Evolutionary conservation across 345 rosid genomes (phyloP).

Genomic region (Gossypium rotundifolium): DNA sequence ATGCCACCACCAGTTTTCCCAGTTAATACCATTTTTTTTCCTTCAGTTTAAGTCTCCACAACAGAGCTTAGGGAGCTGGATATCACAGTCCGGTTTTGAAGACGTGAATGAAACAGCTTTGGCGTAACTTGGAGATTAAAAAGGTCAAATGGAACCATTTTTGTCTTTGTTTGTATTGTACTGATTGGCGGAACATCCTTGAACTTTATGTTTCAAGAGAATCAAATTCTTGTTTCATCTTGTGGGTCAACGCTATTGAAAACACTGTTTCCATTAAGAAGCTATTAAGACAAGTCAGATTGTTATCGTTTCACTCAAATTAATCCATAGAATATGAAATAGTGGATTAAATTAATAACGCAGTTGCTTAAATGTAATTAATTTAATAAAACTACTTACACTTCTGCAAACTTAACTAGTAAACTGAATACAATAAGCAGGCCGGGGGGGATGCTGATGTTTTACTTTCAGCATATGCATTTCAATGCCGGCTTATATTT

Average conservation of each 20-base stretch:
- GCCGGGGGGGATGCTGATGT: background rate
- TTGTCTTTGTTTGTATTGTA: slow-evolving; percentile 4
- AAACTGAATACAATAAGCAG: background rate
- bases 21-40: background rate
- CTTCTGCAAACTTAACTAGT: too few species aligned
- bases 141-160: slow-evolving; percentile 1
- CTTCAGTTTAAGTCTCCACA: background rate
- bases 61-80: background rate
- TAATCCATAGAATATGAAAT: background rate
- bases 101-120: background rate
- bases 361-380: background rate
- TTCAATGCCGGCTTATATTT: too few species aligned
- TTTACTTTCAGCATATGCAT: too few species aligned
- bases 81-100: background rate
- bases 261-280: background rate
- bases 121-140: background rate
- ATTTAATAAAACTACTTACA: background rate
- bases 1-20: slow-evolving; percentile 1
- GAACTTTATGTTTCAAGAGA: background rate
- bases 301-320: background rate
- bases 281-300: background rate
- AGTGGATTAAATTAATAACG: background rate
- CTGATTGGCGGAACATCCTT: slow-evolving; percentile 1
- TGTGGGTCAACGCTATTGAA: background rate
- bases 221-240: slow-evolving; percentile 1